Percentiles rank a stretch among this genome's conserved stretches.
Evolutionary conservation across 495 filamentous ascomycete genomes (phyloP).

Genomic region (Neurospora pannonica): DNA sequence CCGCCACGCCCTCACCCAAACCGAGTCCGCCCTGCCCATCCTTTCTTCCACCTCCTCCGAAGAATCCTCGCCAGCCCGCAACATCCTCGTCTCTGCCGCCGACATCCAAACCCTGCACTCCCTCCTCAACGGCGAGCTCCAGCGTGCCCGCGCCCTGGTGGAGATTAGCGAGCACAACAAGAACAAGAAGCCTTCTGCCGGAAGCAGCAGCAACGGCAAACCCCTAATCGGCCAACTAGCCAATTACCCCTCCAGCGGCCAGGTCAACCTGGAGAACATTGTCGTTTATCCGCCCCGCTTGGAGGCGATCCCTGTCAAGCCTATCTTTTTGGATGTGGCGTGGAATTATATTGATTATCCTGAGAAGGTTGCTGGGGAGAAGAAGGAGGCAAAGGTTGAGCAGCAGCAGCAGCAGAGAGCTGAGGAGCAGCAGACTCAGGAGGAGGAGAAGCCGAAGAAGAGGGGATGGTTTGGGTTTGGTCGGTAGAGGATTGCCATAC

Average conservation of each 20-base stretch:
- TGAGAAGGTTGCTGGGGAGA: constrained; percentile 29
- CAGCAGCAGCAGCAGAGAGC: constrained; percentile 8
- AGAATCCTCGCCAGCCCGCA: constrained; percentile 19
- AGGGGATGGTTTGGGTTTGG: constrained; percentile 90
- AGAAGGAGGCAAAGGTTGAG: constrained; percentile 13
- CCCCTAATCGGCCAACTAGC: constrained; percentile 63
- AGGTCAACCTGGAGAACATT: constrained; percentile 63
- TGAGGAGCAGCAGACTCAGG: constrained; percentile 34
- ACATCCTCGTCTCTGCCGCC: constrained; percentile 50
- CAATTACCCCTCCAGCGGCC: constrained; percentile 55
- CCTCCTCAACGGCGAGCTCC: constrained; percentile 56
- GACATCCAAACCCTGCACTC: constrained; percentile 48
- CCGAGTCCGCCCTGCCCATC: constrained; percentile 27
- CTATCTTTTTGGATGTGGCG: constrained; percentile 89
- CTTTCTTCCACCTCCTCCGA: constrained; percentile 27
- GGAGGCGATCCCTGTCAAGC: constrained; percentile 83
- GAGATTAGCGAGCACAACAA: constrained; percentile 56
- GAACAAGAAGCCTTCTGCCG: constrained; percentile 11
- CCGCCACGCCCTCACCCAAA: constrained; percentile 54
- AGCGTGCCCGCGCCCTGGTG: constrained; percentile 72
- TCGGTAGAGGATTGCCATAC: constrained; percentile 38
- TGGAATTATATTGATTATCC: constrained; percentile 99
- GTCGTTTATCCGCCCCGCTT: constrained; percentile 80
- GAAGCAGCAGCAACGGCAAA: constrained; percentile 3
- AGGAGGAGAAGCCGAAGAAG: constrained; percentile 47